Evolutionary conservation across 1,284 basidiomycete species (phyloP).

Genomic region (Ganoderma resinaceum): DNA sequence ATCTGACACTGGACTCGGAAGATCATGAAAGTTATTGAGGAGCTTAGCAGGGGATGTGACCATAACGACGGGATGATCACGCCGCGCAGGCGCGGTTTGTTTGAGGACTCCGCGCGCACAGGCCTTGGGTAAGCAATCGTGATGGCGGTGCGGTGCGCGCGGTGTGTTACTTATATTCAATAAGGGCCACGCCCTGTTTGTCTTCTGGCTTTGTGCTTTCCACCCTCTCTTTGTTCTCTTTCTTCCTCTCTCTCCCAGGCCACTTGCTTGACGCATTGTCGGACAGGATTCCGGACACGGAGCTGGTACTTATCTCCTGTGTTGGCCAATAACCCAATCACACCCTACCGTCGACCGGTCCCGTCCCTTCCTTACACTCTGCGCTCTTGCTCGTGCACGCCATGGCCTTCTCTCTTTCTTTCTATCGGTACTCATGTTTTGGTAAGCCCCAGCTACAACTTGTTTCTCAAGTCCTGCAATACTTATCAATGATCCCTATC

Average conservation of each 20-base stretch:
- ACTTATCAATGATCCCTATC: neutral
- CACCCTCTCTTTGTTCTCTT: constrained; percentile 20
- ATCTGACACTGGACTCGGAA: neutral
- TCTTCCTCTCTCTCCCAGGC: constrained; percentile 26
- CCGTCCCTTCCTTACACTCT: constrained; percentile 29
- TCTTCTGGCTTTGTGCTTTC: constrained; percentile 29
- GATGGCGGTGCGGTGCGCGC: constrained; percentile 22
- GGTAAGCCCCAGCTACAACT: constrained; percentile 30
- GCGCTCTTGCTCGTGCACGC: constrained; percentile 29
- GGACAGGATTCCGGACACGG: constrained; percentile 44
- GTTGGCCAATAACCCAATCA: constrained; percentile 31
- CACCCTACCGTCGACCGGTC: constrained; percentile 42
- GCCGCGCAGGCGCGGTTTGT: neutral
- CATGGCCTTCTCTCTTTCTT: constrained; percentile 39
- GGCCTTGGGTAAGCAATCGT: constrained; percentile 26
- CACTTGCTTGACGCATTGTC: constrained; percentile 38
- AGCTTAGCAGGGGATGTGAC: constrained; percentile 7
- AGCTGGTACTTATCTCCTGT: constrained; percentile 42
- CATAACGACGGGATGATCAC: constrained; percentile 29
- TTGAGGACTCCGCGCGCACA: constrained; percentile 17
- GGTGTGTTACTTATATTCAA: constrained; percentile 18
- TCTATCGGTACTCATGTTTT: constrained; percentile 41
- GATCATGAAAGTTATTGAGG: neutral
- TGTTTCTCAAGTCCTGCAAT: neutral
- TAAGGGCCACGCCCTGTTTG: neutral